A percentile compares a stretch with the other conserved stretches of the same genome.
phyloP scores from a whole-genome alignment of 2,329 filamentous ascomycete genomes.

The Chrysosporium queenslandicum region DNA sequence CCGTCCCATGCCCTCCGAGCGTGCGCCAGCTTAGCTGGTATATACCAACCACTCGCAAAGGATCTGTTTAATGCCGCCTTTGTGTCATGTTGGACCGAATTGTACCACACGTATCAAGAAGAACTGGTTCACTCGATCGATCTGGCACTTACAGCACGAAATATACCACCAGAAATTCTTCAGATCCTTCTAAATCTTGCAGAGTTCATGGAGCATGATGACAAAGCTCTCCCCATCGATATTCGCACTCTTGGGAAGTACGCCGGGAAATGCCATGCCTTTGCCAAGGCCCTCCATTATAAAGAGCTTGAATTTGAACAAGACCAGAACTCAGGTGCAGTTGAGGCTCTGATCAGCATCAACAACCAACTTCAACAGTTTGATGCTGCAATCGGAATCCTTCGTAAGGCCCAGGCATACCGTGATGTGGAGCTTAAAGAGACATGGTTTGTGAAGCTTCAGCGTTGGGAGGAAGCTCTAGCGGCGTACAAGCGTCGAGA shows the following conservation, averaged over 20 bases:
- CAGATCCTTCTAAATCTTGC: constrained; percentile 90
- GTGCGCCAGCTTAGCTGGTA: constrained; percentile 80
- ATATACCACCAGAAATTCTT: constrained; percentile 90
- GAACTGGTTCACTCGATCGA: constrained; percentile 94
- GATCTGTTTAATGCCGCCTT: constrained; percentile 98
- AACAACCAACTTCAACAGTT: constrained; percentile 99
- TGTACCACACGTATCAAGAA: constrained; percentile 95
- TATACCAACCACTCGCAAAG: constrained; percentile 81
- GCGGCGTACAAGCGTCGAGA: constrained; percentile 62
- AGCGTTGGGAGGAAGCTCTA: constrained; percentile 95
- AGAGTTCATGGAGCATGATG: constrained; percentile 99
- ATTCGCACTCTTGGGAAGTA: constrained; percentile 90
- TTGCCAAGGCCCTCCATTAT: constrained; percentile 95
- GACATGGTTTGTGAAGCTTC: constrained; percentile 97
- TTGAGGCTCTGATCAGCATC: constrained; percentile 96
- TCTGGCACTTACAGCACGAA: constrained; percentile 84
- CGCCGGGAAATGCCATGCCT: constrained; percentile 92
- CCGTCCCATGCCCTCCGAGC: constrained; percentile 90
- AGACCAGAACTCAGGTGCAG: constrained; percentile 88
- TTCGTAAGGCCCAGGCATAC: constrained; percentile 91
- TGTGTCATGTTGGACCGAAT: constrained; percentile 95
- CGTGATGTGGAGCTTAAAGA: constrained; percentile 93
- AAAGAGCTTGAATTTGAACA: constrained; percentile 98
- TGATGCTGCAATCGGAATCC: constrained; percentile 93
- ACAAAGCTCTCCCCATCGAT: constrained; percentile 95